Evolutionary conservation across 176 grass and related monocot genomes (phyloP).

Genomic region (Metroxylon sagu): DNA sequence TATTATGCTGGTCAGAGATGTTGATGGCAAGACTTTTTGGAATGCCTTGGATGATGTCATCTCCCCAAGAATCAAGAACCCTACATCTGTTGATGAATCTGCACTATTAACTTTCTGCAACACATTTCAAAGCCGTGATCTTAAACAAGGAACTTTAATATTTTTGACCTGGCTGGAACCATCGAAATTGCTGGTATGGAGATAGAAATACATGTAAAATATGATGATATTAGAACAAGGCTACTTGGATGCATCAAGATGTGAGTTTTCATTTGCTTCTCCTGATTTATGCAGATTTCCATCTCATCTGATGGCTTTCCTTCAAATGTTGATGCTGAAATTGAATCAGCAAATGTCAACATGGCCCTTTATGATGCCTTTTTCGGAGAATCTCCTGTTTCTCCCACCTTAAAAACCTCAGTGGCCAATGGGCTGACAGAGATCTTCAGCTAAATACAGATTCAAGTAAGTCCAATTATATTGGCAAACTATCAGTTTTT

Average conservation of each 20-base stretch:
- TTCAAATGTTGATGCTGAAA: slow-evolving; percentile 52
- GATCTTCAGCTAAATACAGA: slow-evolving; percentile 20
- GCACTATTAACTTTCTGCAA: slow-evolving; percentile 49
- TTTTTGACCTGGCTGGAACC: slow-evolving; percentile 64
- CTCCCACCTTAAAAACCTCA: slow-evolving; percentile 56
- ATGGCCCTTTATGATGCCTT: slow-evolving; percentile 76
- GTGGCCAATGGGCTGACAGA: slow-evolving; percentile 32
- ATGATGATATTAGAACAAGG: too few relatives aligned
- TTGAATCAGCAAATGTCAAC: slow-evolving; percentile 58
- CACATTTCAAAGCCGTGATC: slow-evolving; percentile 55
- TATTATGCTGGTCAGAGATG: slow-evolving; percentile 74
- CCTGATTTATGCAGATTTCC: slow-evolving; percentile 46
- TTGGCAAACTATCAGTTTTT: too few relatives aligned
- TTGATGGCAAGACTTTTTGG: slow-evolving; percentile 79
- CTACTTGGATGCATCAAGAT: not conserved
- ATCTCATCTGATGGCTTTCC: slow-evolving; percentile 43
- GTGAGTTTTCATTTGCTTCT: not conserved
- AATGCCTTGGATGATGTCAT: slow-evolving; percentile 80
- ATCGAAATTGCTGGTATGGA: slow-evolving; percentile 63
- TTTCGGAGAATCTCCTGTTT: slow-evolving; percentile 65
- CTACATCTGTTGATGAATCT: slow-evolving; percentile 42
- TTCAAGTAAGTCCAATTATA: too few relatives aligned
- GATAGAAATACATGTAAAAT: not conserved
- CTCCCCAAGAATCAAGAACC: slow-evolving; percentile 43
- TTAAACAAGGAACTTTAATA: slow-evolving; percentile 60